phyloP scores from a whole-genome alignment of 2,329 filamentous ascomycete genomes.

The Rutstroemia sp. region DNA sequence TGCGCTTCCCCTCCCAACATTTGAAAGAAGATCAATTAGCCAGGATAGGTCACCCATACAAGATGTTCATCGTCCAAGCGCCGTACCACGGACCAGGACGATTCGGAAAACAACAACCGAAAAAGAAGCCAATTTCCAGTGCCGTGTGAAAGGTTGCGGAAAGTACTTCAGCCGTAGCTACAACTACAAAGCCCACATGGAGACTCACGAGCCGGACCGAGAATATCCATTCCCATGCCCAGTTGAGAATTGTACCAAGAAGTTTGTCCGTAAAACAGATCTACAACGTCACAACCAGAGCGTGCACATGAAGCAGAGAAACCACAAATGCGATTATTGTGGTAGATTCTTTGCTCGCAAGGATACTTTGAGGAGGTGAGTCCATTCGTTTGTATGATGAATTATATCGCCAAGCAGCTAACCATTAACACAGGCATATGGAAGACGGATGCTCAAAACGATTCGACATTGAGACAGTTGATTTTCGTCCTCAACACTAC shows the following conservation, averaged over 20 bases:
- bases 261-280: constrained; percentile 79
- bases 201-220: constrained; percentile 70
- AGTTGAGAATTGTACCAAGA: constrained; percentile 58
- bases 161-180: constrained; percentile 77
- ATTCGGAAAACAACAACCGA: constrained; percentile 52
- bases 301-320: constrained; percentile 68
- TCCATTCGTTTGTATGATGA: background rate
- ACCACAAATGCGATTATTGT: constrained; percentile 65
- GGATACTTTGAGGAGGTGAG: constrained; percentile 71
- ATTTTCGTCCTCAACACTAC: constrained; percentile 26
- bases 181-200: constrained; percentile 81
- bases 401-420: background rate
- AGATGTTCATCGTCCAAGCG: constrained; percentile 14
- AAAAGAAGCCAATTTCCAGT: constrained; percentile 66
- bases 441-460: constrained; percentile 69
- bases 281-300: constrained; percentile 55
- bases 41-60: constrained; percentile 17
- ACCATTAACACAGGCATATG: constrained; percentile 50
- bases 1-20: constrained; percentile 21
- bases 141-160: constrained; percentile 61
- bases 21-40: constrained; percentile 24
- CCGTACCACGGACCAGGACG: constrained; percentile 24
- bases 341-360: constrained; percentile 67
- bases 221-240: constrained; percentile 65
- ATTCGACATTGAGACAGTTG: constrained; percentile 36